These are phyloP conservation scores for Colletotrichum horii DNA, from an alignment of 2,329 filamentous ascomycete genomes.

Conservation along the genomic window DNA sequence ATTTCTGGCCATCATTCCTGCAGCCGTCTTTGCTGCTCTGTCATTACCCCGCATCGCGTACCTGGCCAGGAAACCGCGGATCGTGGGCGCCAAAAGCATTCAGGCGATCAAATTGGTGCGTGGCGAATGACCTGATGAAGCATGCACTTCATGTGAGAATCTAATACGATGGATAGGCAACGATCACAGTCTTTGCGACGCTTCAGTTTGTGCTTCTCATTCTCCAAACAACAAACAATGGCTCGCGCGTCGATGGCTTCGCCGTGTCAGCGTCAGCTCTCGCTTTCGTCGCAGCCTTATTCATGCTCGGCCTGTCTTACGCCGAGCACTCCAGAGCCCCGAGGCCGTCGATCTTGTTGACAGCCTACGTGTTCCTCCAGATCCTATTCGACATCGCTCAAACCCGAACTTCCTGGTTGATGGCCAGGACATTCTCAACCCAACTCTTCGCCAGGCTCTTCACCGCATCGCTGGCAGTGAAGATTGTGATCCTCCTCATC, in stretches of 20 bases:
- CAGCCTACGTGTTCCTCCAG: slow-evolving; percentile 44
- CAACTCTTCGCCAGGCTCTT: slow-evolving; percentile 35
- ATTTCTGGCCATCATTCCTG: slow-evolving; percentile 42
- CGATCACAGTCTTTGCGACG: slow-evolving; percentile 28
- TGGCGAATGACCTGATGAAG: neutral
- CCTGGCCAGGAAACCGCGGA: slow-evolving; percentile 29
- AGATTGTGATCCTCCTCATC: slow-evolving; percentile 38
- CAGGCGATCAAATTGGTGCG: slow-evolving; percentile 28
- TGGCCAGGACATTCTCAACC: slow-evolving; percentile 18
- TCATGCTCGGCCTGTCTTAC: slow-evolving; percentile 33
- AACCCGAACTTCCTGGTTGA: slow-evolving; percentile 47
- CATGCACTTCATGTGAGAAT: neutral
- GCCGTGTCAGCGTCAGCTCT: slow-evolving; percentile 33
- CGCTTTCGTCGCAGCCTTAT: slow-evolving; percentile 31
- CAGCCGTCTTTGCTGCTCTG: slow-evolving; percentile 36
- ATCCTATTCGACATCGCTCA: slow-evolving; percentile 49
- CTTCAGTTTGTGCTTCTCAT: slow-evolving; percentile 37
- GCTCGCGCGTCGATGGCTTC: slow-evolving; percentile 24
- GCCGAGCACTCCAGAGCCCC: slow-evolving; percentile 34
- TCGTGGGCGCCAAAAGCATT: slow-evolving; percentile 34
- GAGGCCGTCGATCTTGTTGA: slow-evolving; percentile 48
- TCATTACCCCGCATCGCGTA: slow-evolving; percentile 33
- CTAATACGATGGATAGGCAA: neutral
- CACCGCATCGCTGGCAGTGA: slow-evolving; percentile 38
- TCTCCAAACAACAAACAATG: slow-evolving; percentile 27